Evolutionary conservation across 179 eudicot species (phyloP), one percentile per base, ranked within the genome.

Genomic region (Dionaea muscipula): DNA sequence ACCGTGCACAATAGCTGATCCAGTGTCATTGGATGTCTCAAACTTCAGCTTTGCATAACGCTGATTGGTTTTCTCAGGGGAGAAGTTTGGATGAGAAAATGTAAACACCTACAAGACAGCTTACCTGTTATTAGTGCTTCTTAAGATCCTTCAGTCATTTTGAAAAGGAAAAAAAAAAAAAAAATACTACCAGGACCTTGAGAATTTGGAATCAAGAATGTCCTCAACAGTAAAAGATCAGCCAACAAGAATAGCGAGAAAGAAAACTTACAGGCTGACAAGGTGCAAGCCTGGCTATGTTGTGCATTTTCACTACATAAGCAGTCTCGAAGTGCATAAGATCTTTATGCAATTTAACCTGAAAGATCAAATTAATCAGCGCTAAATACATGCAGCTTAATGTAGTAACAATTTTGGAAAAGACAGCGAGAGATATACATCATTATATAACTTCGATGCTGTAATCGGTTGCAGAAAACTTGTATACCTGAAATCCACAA

Each of bases 401-500:
- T 25, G 41, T 26, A 11, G 19, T 31, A 19, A 12, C 2, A 1
- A 36, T 47, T 18, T 26, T 19, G 25, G 47, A 20, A 20, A 51
- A 25, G 10, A 22, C 20, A 12, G 57, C 15, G 15, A 56, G 43
- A 55, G 39, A 15, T 68, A 43, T 78, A 90, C 98, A 77, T 91
- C 98, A 57, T 87, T 87, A 56, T 80, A 87, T 60, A 91, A 64
- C 54, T 91, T 91, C 49, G 84, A 68, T 21, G 95, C 72, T 47
- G 98, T 91, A 60, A 91, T 79, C 44, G 98, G 98, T 59, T 91
- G 95, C 39, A 91, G 72, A 64, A 75, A 91, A 66, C 98, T 91
- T 53, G 98, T 91, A 69, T 91, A 90, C 79, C 97, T 90, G 84
- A 69, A 61, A 59, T 28, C 13, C 57, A 48, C 51, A 55, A 18